Percentiles rank a stretch among this genome's conserved stretches.
These are phyloP conservation scores for Hypoxylon sp. DNA, from an alignment of 2,329 filamentous ascomycete genomes.

Conservation along the genomic window DNA sequence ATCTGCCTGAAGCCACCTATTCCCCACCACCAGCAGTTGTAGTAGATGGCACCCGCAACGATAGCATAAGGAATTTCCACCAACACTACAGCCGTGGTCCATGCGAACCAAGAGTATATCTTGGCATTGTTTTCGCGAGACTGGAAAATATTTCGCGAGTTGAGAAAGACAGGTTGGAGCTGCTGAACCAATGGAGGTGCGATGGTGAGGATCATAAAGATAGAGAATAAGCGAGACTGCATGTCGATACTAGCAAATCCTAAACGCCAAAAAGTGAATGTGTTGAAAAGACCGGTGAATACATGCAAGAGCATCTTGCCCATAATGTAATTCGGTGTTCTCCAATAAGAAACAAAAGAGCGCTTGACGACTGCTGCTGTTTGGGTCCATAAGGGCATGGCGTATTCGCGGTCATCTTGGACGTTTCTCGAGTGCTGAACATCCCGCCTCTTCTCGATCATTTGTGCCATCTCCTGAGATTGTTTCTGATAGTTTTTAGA, in stretches of 20 bases:
- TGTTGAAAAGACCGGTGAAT: slow-evolving; percentile 76
- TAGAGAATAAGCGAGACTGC: slow-evolving; percentile 80
- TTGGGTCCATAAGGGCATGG: slow-evolving; percentile 71
- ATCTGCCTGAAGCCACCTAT: slow-evolving; percentile 64
- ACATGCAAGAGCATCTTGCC: slow-evolving; percentile 75
- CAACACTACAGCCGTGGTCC: slow-evolving; percentile 75
- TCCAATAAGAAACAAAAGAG: slow-evolving; percentile 75
- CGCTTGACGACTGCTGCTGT: slow-evolving; percentile 69
- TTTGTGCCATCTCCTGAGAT: slow-evolving; percentile 66
- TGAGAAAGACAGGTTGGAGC: slow-evolving; percentile 79
- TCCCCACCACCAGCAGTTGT: slow-evolving; percentile 72
- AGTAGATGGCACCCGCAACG: slow-evolving; percentile 76
- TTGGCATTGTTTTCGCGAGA: slow-evolving; percentile 82
- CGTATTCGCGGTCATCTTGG: slow-evolving; percentile 72
- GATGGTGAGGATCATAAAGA: slow-evolving; percentile 84
- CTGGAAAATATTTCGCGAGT: slow-evolving; percentile 77
- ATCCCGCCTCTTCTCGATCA: slow-evolving; percentile 63
- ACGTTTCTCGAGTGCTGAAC: slow-evolving; percentile 57
- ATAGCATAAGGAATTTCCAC: slow-evolving; percentile 80
- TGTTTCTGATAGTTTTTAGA: slow-evolving; percentile 65
- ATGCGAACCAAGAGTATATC: slow-evolving; percentile 83
- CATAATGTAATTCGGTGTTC: slow-evolving; percentile 73
- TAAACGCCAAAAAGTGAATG: slow-evolving; percentile 78
- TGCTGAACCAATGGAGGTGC: slow-evolving; percentile 82
- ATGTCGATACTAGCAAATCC: slow-evolving; percentile 72